Conservation (phyloP, 2,329 filamentous ascomycete genomes). For the Ascochyta fabae region DNA sequence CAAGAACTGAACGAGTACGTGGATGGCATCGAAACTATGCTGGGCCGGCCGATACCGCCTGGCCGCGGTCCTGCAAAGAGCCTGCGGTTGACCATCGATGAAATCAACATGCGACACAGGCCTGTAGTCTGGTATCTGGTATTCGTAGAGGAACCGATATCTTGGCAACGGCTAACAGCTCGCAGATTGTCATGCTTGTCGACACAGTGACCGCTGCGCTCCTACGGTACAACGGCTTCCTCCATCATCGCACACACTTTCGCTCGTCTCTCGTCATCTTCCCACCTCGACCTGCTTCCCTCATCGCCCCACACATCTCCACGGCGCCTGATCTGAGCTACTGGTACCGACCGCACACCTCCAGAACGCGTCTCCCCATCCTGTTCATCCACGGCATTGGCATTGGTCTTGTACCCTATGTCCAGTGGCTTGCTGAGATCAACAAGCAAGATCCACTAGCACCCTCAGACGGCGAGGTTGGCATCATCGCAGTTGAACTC, state of each 20-base stretch:
- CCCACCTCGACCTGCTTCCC: constrained; percentile 62
- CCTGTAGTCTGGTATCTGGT: constrained; percentile 70
- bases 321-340: constrained; percentile 63
- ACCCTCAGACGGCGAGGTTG: constrained; percentile 57
- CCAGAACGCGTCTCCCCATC: constrained; percentile 63
- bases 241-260: constrained; percentile 56
- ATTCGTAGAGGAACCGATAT: constrained; percentile 32
- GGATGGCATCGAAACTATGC: constrained; percentile 58
- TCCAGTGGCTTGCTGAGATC: constrained; percentile 62
- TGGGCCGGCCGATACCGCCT: constrained; percentile 59
- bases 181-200: constrained; percentile 60
- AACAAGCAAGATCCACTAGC: constrained; percentile 42
- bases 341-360: constrained; percentile 70
- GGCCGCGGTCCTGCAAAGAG: constrained; percentile 64
- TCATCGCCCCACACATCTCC: constrained; percentile 57
- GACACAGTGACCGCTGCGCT: constrained; percentile 51
- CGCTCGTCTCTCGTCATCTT: constrained; percentile 59
- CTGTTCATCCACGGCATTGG: constrained; percentile 76
- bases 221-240: constrained; percentile 59
- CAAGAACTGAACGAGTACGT: constrained; percentile 64
- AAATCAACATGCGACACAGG: constrained; percentile 65
- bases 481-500: constrained; percentile 70
- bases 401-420: constrained; percentile 69
- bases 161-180: background rate
- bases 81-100: constrained; percentile 71